Percentiles rank a stretch among this genome's conserved stretches.
These are phyloP conservation scores for Diacronema lutheri DNA, from an alignment of 78 protist species.

Conservation along the genomic window DNA sequence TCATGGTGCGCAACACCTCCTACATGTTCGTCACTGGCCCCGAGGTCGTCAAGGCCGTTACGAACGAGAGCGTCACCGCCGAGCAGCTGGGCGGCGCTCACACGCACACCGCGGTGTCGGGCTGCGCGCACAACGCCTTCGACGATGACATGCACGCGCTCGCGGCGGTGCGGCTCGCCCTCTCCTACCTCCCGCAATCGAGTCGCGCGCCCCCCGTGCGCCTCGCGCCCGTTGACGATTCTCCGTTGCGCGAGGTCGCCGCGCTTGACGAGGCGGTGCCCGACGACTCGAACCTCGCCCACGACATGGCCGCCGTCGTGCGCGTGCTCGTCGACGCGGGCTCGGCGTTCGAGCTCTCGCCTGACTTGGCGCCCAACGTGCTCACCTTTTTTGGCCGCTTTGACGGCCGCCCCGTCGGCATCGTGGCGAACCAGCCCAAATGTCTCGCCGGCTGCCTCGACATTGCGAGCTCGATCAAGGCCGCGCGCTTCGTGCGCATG, in stretches of 20 bases:
- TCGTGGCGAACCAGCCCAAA: slow-evolving; percentile 97
- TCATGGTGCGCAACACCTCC: slow-evolving; percentile 90
- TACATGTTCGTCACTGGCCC: slow-evolving; percentile 98
- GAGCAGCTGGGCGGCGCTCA: slow-evolving; percentile 95
- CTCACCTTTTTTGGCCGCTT: slow-evolving; percentile 88
- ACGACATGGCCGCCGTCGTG: slow-evolving; percentile 84
- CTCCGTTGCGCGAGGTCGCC: slow-evolving; percentile 45
- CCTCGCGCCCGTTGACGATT: slow-evolving; percentile 57
- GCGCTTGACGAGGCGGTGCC: slow-evolving; percentile 65
- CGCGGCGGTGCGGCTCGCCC: neutral
- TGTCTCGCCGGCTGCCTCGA: slow-evolving; percentile 91
- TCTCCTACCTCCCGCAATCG: slow-evolving; percentile 8
- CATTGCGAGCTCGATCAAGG: slow-evolving; percentile 93
- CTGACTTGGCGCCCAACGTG: slow-evolving; percentile 90
- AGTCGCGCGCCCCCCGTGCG: slow-evolving; percentile 67
- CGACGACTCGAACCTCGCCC: slow-evolving; percentile 80
- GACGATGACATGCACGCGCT: slow-evolving; percentile 89
- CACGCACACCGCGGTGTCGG: slow-evolving; percentile 33
- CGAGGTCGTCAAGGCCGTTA: slow-evolving; percentile 93
- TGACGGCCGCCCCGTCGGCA: slow-evolving; percentile 92
- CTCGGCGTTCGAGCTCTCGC: slow-evolving; percentile 87
- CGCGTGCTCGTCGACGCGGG: slow-evolving; percentile 80
- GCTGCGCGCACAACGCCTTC: slow-evolving; percentile 74
- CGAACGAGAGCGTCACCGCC: slow-evolving; percentile 76
- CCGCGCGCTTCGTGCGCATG: slow-evolving; percentile 90